These are phyloP conservation scores for Leccinum fallax DNA, from an alignment of 1,284 basidiomycete species.

Conservation along the genomic window DNA sequence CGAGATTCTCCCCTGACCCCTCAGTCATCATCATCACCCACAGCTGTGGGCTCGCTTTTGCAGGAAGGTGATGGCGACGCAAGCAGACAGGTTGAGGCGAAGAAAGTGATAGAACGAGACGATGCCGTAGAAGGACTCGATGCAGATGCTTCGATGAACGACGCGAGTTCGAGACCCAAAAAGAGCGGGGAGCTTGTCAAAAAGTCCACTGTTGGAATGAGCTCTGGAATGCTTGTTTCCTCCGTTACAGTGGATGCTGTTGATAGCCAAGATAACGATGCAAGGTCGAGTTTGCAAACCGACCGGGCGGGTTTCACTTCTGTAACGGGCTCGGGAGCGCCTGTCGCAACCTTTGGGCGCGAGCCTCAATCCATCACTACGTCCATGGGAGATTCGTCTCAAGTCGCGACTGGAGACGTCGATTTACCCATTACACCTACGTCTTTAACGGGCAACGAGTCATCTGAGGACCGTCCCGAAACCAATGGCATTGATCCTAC, in stretches of 20 bases:
- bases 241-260: background rate
- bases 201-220: background rate
- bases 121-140: background rate
- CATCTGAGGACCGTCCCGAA: background rate
- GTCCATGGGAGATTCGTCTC: background rate
- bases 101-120: background rate
- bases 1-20: conserved; percentile 8
- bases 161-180: background rate
- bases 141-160: background rate
- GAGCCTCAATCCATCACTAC: background rate
- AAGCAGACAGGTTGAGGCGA: too few species aligned
- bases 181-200: background rate
- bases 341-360: background rate
- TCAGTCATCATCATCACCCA: background rate
- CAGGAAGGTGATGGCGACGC: background rate
- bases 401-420: background rate
- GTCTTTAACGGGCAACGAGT: background rate
- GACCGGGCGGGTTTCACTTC: background rate
- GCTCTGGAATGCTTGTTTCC: background rate
- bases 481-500: background rate
- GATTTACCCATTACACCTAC: conserved; percentile 1
- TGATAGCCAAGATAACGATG: background rate
- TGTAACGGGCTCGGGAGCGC: background rate
- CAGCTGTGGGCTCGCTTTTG: background rate
- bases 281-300: background rate